Evolutionary conservation across 352 stramenopile species (phyloP), one percentile per base, ranked within the genome.

Genomic region (Paralagenidium karlingii): DNA sequence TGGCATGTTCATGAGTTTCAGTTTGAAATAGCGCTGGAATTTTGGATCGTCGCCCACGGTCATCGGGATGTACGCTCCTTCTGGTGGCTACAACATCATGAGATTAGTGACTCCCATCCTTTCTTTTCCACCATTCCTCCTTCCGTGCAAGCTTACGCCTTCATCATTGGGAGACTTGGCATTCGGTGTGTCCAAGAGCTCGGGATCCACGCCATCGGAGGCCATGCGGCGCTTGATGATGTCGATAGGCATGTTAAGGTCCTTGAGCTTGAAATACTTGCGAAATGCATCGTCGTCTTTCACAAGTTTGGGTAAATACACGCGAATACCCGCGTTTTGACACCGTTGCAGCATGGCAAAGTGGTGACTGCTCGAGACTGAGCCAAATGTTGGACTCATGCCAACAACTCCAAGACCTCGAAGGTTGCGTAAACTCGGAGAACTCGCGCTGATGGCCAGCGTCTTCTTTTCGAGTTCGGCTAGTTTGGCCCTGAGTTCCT

Each of bases 11-110:
- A 91, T 78, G 11, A 38, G 53, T 52, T 86, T 87, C 22, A 93
- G 58, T 56, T 90, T 85, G 49, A 91, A 89, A 48, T 87, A 93
- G 49, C 86, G 87, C 31, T 71, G 75, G 39, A 85, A 83, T 22
- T 52, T 75, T 9, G 74, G 65, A 41, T 93, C 79, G 24, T 96
- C 73, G 3, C 55, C 60, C 15, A 83, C 68, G 4, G 70, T 77
- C 55, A 89, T 58, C 3, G 65, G 63, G 4, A 76, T 63, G 51
- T 88, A 85, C 11, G 63, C 68, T 5, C 68, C 60, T 37, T 79
- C 70, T 11, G 71, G 51, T 29, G 77, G 56, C 70, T 87, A 43
- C 6, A 10, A 54, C 4, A 24, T 16, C 20, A 27, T 15, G 15
- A 51, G 12, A n/a, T n/a, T n/a, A n/a, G n/a, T n/a, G n/a, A n/a